Base-by-base conservation (phyloP, 1,139 yeast genomes). In the Suhomyces coccinellae region DNA sequence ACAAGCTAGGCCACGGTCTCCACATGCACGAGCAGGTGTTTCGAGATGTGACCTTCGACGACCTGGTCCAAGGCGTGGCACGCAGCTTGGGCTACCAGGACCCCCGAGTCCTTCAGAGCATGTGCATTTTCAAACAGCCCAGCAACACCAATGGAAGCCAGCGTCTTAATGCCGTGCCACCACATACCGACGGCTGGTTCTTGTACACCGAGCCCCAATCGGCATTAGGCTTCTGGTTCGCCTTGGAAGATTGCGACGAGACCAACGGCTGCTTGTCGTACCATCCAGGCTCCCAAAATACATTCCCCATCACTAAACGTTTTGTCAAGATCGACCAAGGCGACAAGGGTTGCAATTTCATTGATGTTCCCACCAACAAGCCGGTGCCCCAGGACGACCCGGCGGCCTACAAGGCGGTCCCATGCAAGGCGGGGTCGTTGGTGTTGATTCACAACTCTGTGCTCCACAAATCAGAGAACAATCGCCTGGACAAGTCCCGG, bases 191-290 rank as follows among this genome's bases (percentile, higher is more conserved):
- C 59, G 90, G 83, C 1, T 82, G 83, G 3, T 87, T 87, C 55
- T 68, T 87, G 31, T 87, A 72, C 63, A 87, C 95, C 0, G 71
- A 80, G 26, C 95, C 95, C 0, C 82, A 77, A 44, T 67, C 82
- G 2, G 90, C 93, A 0, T 63, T 86, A 35, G 96, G 95, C 4
- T 87, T 84, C 59, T 87, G 95, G 95, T 81, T 82, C 57, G 93
- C 95, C 0, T 66, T 87, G 52, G 90, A 87, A 54, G 87, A 85
- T 56, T 87, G 95, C 58, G 82, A 85, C 1, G 52, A 61, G 6
- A 68, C 67, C 7, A 87, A 87, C 59, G 95, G 95, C 0, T 86
- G 95, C 49, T 67, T 87, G 27, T 78, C 82, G 49, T 85, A 77
- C 57, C 72, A 79, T n/a, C 91, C 95, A 0, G 93, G 93, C 0